Conservation (phyloP, 805 yeast genomes). For the Myxozyma mucilagina region DNA sequence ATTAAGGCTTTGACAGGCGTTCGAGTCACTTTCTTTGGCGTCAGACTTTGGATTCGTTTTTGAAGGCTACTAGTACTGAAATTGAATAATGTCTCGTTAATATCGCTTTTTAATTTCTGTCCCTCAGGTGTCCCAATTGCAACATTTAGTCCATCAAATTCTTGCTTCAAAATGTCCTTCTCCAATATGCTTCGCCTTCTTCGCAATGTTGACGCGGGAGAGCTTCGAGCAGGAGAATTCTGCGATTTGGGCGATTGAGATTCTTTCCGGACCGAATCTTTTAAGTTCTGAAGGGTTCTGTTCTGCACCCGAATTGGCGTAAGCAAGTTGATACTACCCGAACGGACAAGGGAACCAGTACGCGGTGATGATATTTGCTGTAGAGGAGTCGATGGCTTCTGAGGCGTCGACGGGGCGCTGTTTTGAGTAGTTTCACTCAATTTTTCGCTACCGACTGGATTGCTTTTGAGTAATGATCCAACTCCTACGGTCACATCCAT, state of each 20-base stretch:
- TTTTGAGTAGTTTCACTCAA: not conserved
- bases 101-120: constrained; percentile 21
- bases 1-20: constrained; percentile 17
- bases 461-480: constrained; percentile 4
- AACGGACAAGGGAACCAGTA: not conserved
- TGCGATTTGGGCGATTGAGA: not conserved
- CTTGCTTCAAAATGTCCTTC: not conserved
- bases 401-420: not conserved
- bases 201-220: constrained; percentile 12
- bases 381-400: not conserved
- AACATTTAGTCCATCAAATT: constrained; percentile 20
- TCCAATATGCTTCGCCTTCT: constrained; percentile 23
- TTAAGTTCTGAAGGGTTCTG: not conserved
- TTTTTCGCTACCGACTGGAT: not conserved
- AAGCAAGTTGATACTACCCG: not conserved
- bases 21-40: constrained; percentile 22
- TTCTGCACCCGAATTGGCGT: constrained; percentile 1
- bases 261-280: not conserved
- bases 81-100: constrained; percentile 19
- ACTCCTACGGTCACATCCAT: constrained; percentile 29
- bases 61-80: constrained; percentile 21
- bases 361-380: not conserved
- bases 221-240: not conserved
- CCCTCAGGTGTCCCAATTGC: constrained; percentile 29
- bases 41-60: constrained; percentile 28